A percentile compares a stretch with the other conserved stretches of the same genome.
phyloP scores from a whole-genome alignment of 257 asterid genomes.

The Cordia subcordata region DNA sequence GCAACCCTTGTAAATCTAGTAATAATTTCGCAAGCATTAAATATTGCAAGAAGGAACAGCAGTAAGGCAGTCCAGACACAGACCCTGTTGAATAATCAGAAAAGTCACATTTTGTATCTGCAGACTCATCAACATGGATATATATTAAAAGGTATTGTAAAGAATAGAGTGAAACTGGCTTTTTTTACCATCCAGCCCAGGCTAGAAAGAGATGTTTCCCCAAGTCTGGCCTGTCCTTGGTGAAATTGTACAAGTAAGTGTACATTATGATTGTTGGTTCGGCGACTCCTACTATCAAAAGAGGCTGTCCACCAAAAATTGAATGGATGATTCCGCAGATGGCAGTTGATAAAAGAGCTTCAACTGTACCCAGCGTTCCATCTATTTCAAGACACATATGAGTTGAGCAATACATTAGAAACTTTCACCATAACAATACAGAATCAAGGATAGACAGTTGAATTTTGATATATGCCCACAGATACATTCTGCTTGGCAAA shows the following conservation, averaged over 20 bases:
- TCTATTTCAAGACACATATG: constrained; percentile 30
- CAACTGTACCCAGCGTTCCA: constrained; percentile 74
- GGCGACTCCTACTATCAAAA: constrained; percentile 90
- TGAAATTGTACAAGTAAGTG: constrained; percentile 61
- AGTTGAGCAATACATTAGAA: background rate
- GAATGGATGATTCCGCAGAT: constrained; percentile 82
- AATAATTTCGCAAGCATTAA: constrained; percentile 70
- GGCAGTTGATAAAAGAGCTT: constrained; percentile 85
- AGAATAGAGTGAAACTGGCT: background rate
- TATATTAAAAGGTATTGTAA: background rate
- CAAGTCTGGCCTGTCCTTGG: constrained; percentile 42
- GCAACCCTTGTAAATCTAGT: constrained; percentile 84
- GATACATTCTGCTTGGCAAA: background rate
- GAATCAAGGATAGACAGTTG: too few relatives aligned
- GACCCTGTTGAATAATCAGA: constrained; percentile 48
- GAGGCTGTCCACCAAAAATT: constrained; percentile 84
- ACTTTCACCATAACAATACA: background rate
- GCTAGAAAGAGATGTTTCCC: constrained; percentile 70
- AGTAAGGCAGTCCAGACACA: constrained; percentile 83
- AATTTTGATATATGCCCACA: background rate
- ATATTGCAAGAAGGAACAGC: constrained; percentile 70
- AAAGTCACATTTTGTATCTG: background rate
- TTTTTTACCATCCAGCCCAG: constrained; percentile 78
- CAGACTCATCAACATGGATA: background rate
- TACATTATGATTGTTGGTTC: constrained; percentile 96